Evolutionary conservation across 805 yeast species (phyloP), one percentile per base, ranked within the genome.

Genomic region (Ogataea saltuana): DNA sequence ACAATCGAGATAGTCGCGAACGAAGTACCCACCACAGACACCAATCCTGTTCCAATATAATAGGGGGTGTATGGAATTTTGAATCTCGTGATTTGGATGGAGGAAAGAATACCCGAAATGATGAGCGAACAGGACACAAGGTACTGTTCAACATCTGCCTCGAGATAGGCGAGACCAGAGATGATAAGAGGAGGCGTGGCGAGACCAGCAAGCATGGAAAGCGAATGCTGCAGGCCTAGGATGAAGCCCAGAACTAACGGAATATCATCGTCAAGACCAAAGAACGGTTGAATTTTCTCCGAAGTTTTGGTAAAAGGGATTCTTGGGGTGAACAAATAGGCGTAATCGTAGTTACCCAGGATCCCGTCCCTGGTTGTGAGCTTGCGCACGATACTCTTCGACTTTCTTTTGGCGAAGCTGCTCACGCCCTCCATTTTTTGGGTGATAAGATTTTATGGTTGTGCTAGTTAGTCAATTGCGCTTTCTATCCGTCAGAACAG

Each of bases 161-260:
- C 67, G 36, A 89, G 70, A 60, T 85, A 74, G 7, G 91, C 91
- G 20, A 76, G 63, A 10, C 72, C 54, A 0, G 89, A 70, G 37
- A 88, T 85, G 51, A 89, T 70, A 42, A 89, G 67, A 3, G 96
- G 91, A 7, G 97, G 96, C 6, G 93, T 71, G 27, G 85, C 84
- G 39, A 89, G 78, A 57, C 97, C 97, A 12, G 96, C 97, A 67
- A 89, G 68, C 96, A 90, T 89, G 19, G 97, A 81, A 51, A 89
- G 64, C 1, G 95, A 69, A 60, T 89, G 97, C 68, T 89, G 97
- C 49, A 89, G 73, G 13, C 97, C 97, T 25, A 90, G 74, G 9
- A 89, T 44, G 44, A 85, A 62, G 1, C 95, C 95, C 44, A 89
- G 69, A 6, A 85, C 53, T n/a, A 88, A 53, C 1, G 97, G 97